Percentiles rank a stretch among this genome's conserved stretches.
Evolutionary conservation across 306 rosid species (phyloP).

Genomic region (Vachellia pachyceras): DNA sequence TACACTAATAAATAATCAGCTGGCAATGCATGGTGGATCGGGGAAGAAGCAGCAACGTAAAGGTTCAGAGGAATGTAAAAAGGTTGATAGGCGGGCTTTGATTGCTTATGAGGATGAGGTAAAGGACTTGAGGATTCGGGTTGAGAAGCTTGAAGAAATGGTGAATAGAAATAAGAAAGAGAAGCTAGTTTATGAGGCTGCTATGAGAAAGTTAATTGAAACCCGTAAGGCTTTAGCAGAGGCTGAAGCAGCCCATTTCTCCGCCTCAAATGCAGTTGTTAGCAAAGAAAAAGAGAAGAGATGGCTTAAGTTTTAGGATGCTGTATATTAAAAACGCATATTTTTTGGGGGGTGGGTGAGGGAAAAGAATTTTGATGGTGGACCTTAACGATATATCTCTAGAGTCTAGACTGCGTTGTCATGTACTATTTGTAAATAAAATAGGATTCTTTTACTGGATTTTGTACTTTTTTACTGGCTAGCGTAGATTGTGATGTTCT

Average conservation of each 20-base stretch:
- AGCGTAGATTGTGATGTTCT: slow-evolving; percentile 3
- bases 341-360: neutral
- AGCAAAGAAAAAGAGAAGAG: slow-evolving; percentile 88
- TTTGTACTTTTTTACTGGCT: slow-evolving; percentile 6
- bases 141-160: slow-evolving; percentile 91
- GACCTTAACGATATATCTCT: slow-evolving; percentile 23
- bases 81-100: slow-evolving; percentile 72
- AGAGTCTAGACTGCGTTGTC: too few relatives aligned
- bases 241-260: slow-evolving; percentile 75
- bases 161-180: slow-evolving; percentile 72
- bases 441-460: slow-evolving; percentile 21
- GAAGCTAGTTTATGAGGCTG: slow-evolving; percentile 85
- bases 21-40: slow-evolving; percentile 70
- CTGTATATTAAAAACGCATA: neutral
- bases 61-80: slow-evolving; percentile 66
- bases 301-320: slow-evolving; percentile 88
- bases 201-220: slow-evolving; percentile 72
- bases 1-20: slow-evolving; percentile 76
- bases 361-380: slow-evolving; percentile 9
- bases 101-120: slow-evolving; percentile 78
- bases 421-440: slow-evolving; percentile 24
- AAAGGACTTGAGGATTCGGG: slow-evolving; percentile 71
- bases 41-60: slow-evolving; percentile 62
- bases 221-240: slow-evolving; percentile 81
- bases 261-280: slow-evolving; percentile 83